These are phyloP conservation scores for Picocystis sp. DNA, from an alignment of 163 green algal species.

Conservation along the genomic window DNA sequence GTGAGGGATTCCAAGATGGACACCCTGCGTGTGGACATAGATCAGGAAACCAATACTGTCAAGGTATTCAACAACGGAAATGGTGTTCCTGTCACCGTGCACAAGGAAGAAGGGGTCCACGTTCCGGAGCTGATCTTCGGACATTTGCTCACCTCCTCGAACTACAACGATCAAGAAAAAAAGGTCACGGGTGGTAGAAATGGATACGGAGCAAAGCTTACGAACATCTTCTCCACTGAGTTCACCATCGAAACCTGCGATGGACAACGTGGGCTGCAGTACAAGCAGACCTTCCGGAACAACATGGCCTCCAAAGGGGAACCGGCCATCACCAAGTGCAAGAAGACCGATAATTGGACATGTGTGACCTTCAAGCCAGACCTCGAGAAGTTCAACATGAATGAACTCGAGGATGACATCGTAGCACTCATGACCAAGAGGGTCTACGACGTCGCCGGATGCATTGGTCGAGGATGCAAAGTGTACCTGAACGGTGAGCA, in stretches of 20 bases:
- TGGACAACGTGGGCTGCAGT: constrained; percentile 51
- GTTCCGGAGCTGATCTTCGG: constrained; percentile 99
- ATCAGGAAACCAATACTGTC: constrained; percentile 44
- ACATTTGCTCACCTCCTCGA: constrained; percentile 95
- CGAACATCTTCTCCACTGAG: constrained; percentile 98
- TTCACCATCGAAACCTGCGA: constrained; percentile 96
- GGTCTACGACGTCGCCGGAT: constrained; percentile 86
- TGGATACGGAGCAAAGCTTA: constrained; percentile 96
- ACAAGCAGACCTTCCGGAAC: constrained; percentile 54
- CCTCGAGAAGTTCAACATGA: constrained; percentile 92
- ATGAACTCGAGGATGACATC: constrained; percentile 68
- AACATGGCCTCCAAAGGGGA: constrained; percentile 84
- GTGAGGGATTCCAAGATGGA: constrained; percentile 83
- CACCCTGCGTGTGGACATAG: constrained; percentile 49
- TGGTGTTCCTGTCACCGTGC: constrained; percentile 87
- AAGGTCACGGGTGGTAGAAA: constrained; percentile 96
- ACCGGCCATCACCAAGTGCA: constrained; percentile 69
- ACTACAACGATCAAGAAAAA: constrained; percentile 96
- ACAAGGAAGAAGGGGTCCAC: constrained; percentile 79
- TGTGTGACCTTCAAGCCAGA: constrained; percentile 92
- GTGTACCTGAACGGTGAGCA: constrained; percentile 51
- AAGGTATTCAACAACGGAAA: constrained; percentile 90
- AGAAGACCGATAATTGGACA: constrained; percentile 89
- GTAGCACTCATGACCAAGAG: constrained; percentile 88
- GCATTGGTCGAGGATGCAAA: constrained; percentile 81